A percentile compares a stretch with the other conserved stretches of the same genome.
Conservation (phyloP, 805 yeast genomes). For the Yarrowia phangngaensis region DNA sequence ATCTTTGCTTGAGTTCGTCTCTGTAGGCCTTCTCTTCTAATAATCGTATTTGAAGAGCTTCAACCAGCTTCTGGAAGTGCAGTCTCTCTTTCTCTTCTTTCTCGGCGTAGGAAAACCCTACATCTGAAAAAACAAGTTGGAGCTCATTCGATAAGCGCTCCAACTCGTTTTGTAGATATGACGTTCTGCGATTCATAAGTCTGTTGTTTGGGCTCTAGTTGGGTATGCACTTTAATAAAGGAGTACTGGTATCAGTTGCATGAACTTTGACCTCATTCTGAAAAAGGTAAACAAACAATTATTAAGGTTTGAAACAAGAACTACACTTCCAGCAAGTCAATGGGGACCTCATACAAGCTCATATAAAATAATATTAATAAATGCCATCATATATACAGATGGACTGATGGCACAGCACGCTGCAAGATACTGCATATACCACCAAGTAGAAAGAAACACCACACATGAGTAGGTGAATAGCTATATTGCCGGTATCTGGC, state of each 20-base stretch:
- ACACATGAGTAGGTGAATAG: too few species aligned
- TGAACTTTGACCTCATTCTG: slow-evolving; percentile 14
- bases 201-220: background rate
- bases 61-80: slow-evolving; percentile 10
- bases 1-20: slow-evolving; percentile 18
- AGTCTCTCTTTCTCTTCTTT: slow-evolving; percentile 13
- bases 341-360: too few species aligned
- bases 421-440: too few species aligned
- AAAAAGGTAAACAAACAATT: slow-evolving; percentile 11
- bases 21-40: slow-evolving; percentile 9
- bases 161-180: slow-evolving; percentile 19
- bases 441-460: too few species aligned
- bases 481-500: too few species aligned
- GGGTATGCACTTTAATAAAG: too few species aligned
- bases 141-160: slow-evolving; percentile 21
- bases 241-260: too few species aligned
- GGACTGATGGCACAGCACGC: too few species aligned
- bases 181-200: slow-evolving; percentile 21
- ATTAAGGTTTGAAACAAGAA: background rate
- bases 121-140: slow-evolving; percentile 16
- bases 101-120: slow-evolving; percentile 12
- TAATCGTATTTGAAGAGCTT: slow-evolving; percentile 9
- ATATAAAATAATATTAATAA: too few species aligned
- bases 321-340: too few species aligned
- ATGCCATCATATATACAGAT: too few species aligned